Conservation (phyloP, 495 filamentous ascomycete species). For the Tirmania nivea region DNA sequence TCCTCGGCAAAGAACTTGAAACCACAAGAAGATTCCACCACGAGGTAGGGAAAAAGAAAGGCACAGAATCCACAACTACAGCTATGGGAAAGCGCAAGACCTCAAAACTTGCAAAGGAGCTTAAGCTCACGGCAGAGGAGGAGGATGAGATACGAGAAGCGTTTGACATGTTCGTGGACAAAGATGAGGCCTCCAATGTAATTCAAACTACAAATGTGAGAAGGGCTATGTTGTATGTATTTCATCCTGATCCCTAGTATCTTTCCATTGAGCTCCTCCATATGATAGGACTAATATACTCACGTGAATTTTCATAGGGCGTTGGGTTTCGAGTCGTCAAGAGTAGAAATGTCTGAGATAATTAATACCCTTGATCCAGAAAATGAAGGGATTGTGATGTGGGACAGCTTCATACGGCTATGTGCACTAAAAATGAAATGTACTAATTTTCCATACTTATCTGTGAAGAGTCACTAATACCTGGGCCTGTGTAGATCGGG, state of each 20-base stretch:
- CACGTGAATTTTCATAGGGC: constrained; percentile 31
- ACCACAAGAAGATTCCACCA: too few relatives aligned
- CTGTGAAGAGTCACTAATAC: neutral
- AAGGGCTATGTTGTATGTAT: constrained; percentile 54
- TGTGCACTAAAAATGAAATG: constrained; percentile 58
- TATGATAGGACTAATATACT: neutral
- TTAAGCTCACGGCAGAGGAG: too few relatives aligned
- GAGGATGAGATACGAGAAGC: constrained; percentile 35
- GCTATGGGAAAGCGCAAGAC: too few relatives aligned
- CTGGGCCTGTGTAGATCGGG: constrained; percentile 23
- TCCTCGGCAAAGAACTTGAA: too few relatives aligned
- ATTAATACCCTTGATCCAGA: constrained; percentile 61
- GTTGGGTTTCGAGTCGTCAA: constrained; percentile 43
- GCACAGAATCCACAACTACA: too few relatives aligned
- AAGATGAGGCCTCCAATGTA: constrained; percentile 49
- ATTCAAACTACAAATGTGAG: constrained; percentile 59
- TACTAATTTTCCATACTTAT: neutral
- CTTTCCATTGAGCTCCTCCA: too few relatives aligned
- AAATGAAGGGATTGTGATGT: constrained; percentile 51
- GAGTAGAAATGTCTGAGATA: constrained; percentile 49
- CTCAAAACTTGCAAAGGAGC: too few relatives aligned
- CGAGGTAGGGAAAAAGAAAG: too few relatives aligned
- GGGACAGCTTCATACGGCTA: constrained; percentile 57
- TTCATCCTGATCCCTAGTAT: neutral
- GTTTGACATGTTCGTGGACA: constrained; percentile 58